Evolutionary conservation across 371 early-diverging fungal genomes (phyloP).

Genomic region (Encephalitozoon hellem): DNA sequence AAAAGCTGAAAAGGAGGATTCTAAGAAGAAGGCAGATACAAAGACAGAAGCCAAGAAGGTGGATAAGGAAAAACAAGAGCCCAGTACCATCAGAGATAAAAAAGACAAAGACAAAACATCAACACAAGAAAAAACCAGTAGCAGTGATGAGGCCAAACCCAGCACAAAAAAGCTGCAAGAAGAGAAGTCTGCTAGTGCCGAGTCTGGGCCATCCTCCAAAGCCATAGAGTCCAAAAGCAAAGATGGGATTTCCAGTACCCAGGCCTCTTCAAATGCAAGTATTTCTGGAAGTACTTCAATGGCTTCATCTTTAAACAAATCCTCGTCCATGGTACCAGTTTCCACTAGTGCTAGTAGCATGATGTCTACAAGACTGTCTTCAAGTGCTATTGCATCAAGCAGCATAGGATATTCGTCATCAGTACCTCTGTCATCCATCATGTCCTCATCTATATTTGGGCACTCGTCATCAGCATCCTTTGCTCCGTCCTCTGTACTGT

Average conservation of each 20-base stretch:
- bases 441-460: neutral
- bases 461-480: neutral
- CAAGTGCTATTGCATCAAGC: neutral
- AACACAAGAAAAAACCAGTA: neutral
- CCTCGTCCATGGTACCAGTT: neutral
- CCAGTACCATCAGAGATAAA: neutral
- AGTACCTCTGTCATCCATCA: neutral
- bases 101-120: neutral
- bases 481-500: neutral
- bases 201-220: neutral
- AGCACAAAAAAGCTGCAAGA: neutral
- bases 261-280: neutral
- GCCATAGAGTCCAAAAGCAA: neutral
- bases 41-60: neutral
- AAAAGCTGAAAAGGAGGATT: conserved; percentile 9
- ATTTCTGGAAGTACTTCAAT: neutral
- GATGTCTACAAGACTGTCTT: neutral
- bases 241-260: neutral
- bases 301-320: neutral
- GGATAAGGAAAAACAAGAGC: neutral
- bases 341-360: neutral
- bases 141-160: neutral
- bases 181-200: neutral
- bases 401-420: neutral
- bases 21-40: neutral